Evolutionary conservation across 768 basidiomycete species (phyloP).

Genomic region (Suillus fuscotomentosus): DNA sequence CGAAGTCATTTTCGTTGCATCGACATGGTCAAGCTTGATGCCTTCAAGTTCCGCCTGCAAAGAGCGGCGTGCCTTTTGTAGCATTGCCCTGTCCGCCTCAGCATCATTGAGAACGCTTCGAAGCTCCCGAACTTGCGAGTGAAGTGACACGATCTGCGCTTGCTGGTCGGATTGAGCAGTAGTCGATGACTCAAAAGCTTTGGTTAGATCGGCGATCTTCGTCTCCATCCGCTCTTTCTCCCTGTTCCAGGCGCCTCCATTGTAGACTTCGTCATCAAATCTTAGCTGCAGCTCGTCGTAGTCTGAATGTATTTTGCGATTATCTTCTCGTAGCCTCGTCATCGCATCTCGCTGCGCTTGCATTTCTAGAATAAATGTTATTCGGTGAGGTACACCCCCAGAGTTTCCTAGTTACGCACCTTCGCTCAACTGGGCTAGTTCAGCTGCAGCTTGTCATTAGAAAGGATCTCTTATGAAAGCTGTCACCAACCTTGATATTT

Average conservation of each 20-base stretch:
- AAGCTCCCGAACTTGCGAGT: slow-evolving; percentile 84
- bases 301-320: slow-evolving; percentile 73
- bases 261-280: slow-evolving; percentile 77
- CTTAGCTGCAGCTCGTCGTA: slow-evolving; percentile 73
- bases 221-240: slow-evolving; percentile 86
- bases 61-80: slow-evolving; percentile 80
- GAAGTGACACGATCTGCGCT: slow-evolving; percentile 76
- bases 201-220: slow-evolving; percentile 73
- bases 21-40: slow-evolving; percentile 74
- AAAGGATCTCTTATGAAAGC: slow-evolving; percentile 3
- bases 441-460: slow-evolving; percentile 41
- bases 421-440: slow-evolving; percentile 78
- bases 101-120: slow-evolving; percentile 81
- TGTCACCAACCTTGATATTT: slow-evolving; percentile 70
- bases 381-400: neutral
- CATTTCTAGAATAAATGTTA: slow-evolving; percentile 46
- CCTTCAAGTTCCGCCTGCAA: slow-evolving; percentile 79
- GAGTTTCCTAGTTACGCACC: slow-evolving; percentile 37
- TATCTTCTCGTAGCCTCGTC: slow-evolving; percentile 77
- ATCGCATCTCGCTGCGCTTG: slow-evolving; percentile 76
- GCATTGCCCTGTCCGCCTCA: slow-evolving; percentile 73
- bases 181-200: slow-evolving; percentile 72
- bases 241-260: slow-evolving; percentile 79
- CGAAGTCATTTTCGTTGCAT: slow-evolving; percentile 64
- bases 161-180: slow-evolving; percentile 79